phyloP scores from a whole-genome alignment of 73 alveolate species.

The Paramecium sonneborni region DNA sequence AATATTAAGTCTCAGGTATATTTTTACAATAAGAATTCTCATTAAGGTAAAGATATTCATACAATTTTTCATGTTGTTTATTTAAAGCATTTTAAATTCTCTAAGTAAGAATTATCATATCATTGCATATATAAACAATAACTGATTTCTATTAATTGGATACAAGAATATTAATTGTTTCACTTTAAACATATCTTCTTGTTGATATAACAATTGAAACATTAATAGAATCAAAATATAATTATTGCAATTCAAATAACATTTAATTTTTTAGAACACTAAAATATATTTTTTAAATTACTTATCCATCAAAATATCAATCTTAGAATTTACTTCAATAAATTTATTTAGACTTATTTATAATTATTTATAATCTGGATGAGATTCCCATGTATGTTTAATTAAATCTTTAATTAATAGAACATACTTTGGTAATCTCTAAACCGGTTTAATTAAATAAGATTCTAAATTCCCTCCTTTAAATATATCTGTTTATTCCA shows the following conservation, averaged over 20 bases:
- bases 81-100: neutral
- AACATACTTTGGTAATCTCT: conserved; percentile 36
- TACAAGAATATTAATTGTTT: neutral
- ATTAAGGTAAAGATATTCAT: neutral
- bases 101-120: neutral
- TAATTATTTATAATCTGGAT: neutral
- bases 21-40: conserved; percentile 17
- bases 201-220: neutral
- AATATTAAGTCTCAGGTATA: conserved; percentile 4
- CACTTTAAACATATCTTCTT: neutral
- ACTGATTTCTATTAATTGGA: conserved; percentile 10
- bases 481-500: neutral
- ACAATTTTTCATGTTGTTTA: neutral
- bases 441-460: conserved; percentile 12
- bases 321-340: neutral
- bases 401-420: conserved; percentile 23
- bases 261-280: conserved; percentile 1
- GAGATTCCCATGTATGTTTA: conserved; percentile 36
- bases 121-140: conserved; percentile 19
- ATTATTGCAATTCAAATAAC: neutral
- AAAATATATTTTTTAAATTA: neutral
- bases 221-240: neutral
- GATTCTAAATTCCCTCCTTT: conserved; percentile 23
- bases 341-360: neutral
- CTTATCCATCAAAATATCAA: conserved; percentile 19